Evolutionary conservation across 352 stramenopile species (phyloP), one percentile per base, ranked within the genome.

Genomic region (Phytophthora megakarya): DNA sequence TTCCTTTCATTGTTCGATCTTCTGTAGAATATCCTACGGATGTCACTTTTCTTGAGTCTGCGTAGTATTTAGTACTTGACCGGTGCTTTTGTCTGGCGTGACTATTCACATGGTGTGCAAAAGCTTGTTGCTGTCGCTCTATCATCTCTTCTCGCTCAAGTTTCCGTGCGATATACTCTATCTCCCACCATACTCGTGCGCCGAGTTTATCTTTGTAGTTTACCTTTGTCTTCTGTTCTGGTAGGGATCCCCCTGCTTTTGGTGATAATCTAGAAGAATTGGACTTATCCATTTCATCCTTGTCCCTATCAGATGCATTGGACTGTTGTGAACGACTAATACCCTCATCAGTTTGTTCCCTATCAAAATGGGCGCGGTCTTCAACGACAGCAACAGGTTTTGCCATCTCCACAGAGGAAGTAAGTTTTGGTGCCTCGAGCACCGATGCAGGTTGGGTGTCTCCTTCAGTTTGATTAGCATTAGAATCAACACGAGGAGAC

Each of bases 111-210:
- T 57, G 42, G 2, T 15, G 11, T 13, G 21, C 30, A 33, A 26
- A 22, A 48, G n/a, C 9, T 43, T 56, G 46, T 37, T 64, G 39
- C 0, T 53, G 43, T 5, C 55, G 30, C 33, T 65, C 45, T 10
- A 60, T 13, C 3, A 60, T 46, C 46, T 75, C 56, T 52, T 79
- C 49, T 19, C 57, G 50, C 42, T 77, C 56, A 10, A 88, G 54
- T 25, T 42, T 58, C n/a, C 59, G 50, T 7, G 77, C 77, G 0
- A 65, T 75, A 50, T 89, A 89, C 25, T 88, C 76, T 0, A 93
- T 65, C 40, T 89, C 76, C 76, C 76, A 93, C 84, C 81, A 93
- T 16, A 87, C 58, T 38, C 70, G 76, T 25, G 74, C 70, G 15
- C 81, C 81, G 0, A 92, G 65, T 32, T 92, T 90, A 26, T 75